Evolutionary conservation across 164 flowering plant species (phyloP).

Genomic region (Tetrastigma voinierianum): DNA sequence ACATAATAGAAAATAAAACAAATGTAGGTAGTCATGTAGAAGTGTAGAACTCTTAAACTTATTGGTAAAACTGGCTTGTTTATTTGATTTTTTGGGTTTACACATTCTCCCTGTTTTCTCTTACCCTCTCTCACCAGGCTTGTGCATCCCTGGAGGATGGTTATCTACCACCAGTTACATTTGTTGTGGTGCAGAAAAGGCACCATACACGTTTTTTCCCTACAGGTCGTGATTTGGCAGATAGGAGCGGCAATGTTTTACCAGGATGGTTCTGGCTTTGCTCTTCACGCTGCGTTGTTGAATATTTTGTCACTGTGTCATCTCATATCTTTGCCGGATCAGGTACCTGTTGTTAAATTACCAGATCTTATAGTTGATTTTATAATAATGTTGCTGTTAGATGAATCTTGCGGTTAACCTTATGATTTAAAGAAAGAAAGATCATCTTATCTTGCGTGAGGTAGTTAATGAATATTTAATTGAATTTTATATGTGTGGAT

Average conservation of each 20-base stretch:
- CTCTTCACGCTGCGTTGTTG: not conserved
- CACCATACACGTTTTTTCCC: constrained; percentile 87
- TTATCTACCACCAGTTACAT: constrained; percentile 73
- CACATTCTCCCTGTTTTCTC: not conserved
- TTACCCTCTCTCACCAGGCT: constrained; percentile 40
- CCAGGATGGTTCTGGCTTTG: constrained; percentile 51
- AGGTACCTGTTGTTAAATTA: constrained; percentile 95
- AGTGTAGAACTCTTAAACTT: no score
- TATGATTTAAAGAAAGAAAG: no score
- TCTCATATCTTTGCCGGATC: not conserved
- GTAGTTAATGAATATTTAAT: no score
- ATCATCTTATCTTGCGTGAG: no score
- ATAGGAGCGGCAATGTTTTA: constrained; percentile 76
- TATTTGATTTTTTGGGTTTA: not conserved
- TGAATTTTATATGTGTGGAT: no score
- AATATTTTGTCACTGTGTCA: not conserved
- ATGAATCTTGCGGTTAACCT: constrained; percentile 27
- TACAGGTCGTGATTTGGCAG: constrained; percentile 28
- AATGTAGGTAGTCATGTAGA: no score
- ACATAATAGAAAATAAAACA: no score
- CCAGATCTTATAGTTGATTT: constrained; percentile 77
- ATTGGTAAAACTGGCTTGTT: not conserved
- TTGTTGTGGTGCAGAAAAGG: constrained; percentile 86
- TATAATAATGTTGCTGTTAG: constrained; percentile 92
- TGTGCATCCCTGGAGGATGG: constrained; percentile 62